Evolutionary conservation across 305 asterid species (phyloP), one percentile per base, ranked within the genome.

Genomic region (Caryopteris hybrid): DNA sequence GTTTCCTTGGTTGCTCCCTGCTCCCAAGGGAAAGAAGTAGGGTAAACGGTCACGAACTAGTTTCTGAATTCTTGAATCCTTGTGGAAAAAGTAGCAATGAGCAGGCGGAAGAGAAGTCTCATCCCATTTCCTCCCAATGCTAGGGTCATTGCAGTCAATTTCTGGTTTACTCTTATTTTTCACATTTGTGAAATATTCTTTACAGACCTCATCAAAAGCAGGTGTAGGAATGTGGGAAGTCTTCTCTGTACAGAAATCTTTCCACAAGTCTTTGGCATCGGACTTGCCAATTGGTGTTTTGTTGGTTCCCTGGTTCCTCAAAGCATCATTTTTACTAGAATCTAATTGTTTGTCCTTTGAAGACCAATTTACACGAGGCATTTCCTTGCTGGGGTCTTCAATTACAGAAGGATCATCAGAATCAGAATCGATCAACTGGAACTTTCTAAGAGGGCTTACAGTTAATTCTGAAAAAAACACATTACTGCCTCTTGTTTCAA

Each of bases 351-450:
- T 69, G 14, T 54, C 73, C 22, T 69, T 74, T 17, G 74, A 69
- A 69, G 77, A 71, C 51, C 78, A 74, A 72, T 3, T 66, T 51
- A 60, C 75, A 50, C 11, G 45, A 74, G 74, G 81, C 48, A n/a
- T 46, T 61, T 57, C 78, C 56, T 58, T 59, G 55, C 48, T 61
- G 7, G 48, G 43, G 61, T 53, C 72, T 57, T 78, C 82, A 38
- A 46, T 64, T 51, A 66, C 38, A 56, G 85, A 81, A 71, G 86
- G 83, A 71, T 88, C 90, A 70, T 88, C 98, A 66, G 92, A 88
- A 81, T 86, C 97, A 45, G 97, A 92, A 79, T 85, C 92, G 38
- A 93, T 84, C 83, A 93, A 73, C 81, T 87, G 96, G 80, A 88
- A 93, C 81, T 69, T 88, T 83, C 96, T 87, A 56, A 88, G 76